Conservation (phyloP, 257 asterid genomes). For the Anisodus acutangulus region DNA sequence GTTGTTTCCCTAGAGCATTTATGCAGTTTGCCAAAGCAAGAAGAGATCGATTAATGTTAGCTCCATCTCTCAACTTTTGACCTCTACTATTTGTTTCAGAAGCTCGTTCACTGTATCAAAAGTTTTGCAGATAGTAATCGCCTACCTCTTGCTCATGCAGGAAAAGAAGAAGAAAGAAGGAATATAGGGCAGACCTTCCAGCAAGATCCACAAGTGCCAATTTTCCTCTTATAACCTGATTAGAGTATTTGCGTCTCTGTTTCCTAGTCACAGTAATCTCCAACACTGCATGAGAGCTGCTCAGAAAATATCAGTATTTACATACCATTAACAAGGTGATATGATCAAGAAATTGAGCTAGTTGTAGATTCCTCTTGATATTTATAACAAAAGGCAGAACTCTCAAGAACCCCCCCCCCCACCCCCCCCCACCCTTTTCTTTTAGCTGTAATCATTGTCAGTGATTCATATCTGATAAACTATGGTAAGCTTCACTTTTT, state of each 20-base stretch:
- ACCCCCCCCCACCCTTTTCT: not conserved
- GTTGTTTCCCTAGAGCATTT: slow-evolving; percentile 93
- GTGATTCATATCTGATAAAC: not conserved
- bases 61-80: slow-evolving; percentile 96
- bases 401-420: not conserved
- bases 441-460: not conserved
- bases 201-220: slow-evolving; percentile 98
- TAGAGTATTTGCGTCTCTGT: slow-evolving; percentile 63
- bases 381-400: not conserved
- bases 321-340: slow-evolving; percentile 15
- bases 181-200: slow-evolving; percentile 72
- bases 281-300: slow-evolving; percentile 76
- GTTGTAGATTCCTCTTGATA: not conserved
- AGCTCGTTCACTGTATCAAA: slow-evolving; percentile 84
- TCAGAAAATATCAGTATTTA: slow-evolving; percentile 24
- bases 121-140: slow-evolving; percentile 29
- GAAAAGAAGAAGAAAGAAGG: slow-evolving; percentile 17
- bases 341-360: slow-evolving; percentile 9
- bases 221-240: slow-evolving; percentile 85
- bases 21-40: slow-evolving; percentile 98
- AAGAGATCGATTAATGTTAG: slow-evolving; percentile 88
- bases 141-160: slow-evolving; percentile 32
- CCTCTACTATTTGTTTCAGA: slow-evolving; percentile 94
- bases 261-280: slow-evolving; percentile 84
- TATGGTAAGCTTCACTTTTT: slow-evolving; percentile 20